Conservation (phyloP, 2,329 filamentous ascomycete genomes). For the Eutypa lata region DNA sequence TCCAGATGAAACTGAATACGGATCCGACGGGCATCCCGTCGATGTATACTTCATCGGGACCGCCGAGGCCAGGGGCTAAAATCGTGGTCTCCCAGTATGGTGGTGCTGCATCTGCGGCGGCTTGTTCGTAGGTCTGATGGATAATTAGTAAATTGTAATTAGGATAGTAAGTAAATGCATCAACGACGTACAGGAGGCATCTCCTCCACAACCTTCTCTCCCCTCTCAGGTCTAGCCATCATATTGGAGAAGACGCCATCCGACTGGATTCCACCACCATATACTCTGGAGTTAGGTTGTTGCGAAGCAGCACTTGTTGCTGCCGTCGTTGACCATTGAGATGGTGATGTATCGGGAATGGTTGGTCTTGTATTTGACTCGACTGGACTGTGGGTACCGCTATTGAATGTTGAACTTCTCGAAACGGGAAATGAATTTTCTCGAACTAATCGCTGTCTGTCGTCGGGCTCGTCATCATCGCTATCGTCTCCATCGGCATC, state of each 20-base stretch:
- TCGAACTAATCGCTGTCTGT: conserved; percentile 82
- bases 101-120: conserved; percentile 89
- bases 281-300: conserved; percentile 50
- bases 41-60: conserved; percentile 93
- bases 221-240: conserved; percentile 81
- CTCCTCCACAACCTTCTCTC: conserved; percentile 76
- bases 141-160: conserved; percentile 30
- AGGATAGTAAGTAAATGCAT: neutral
- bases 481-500: conserved; percentile 73
- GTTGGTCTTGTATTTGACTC: conserved; percentile 13
- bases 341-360: conserved; percentile 11
- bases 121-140: conserved; percentile 90
- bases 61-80: conserved; percentile 82
- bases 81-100: conserved; percentile 99
- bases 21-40: conserved; percentile 92
- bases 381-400: conserved; percentile 12
- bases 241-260: conserved; percentile 97
- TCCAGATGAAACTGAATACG: conserved; percentile 85
- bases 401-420: conserved; percentile 8
- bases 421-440: conserved; percentile 44
- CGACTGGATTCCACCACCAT: conserved; percentile 73
- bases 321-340: no score
- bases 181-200: conserved; percentile 75
- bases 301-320: conserved; percentile 19
- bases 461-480: conserved; percentile 72